Evolutionary conservation across 2,329 filamentous ascomycete species (phyloP), one percentile per base, ranked within the genome.

Genomic region (Arthroderma uncinatum): DNA sequence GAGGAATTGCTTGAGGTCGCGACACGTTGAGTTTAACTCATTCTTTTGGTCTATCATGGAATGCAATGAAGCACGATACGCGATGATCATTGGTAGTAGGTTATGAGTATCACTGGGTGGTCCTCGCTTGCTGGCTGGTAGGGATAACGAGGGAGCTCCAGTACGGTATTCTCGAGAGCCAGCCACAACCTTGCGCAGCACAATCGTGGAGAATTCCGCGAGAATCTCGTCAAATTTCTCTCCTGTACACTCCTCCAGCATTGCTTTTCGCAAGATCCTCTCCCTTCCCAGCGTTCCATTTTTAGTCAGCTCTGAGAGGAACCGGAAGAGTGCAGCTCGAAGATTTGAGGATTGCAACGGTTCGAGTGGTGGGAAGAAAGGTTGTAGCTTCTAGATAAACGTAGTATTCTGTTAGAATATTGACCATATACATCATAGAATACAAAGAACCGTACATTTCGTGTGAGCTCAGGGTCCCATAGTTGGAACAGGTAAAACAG

Each of bases 191-290:
- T 85, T 89, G 66, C 87, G 87, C 60, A 97, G 70, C 0, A 95
- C 90, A 0, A 83, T 81, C 12, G 87, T 87, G 1, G 92, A 96
- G 65, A 98, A 94, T 0, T 83, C 78, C 2, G 89, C 83, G 28
- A 97, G 78, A 1, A 95, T 75, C 67, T 98, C 93, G 68, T 91
- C 90, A 56, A 97, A 82, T 61, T 89, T 85, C 56, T 95, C 90
- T 4, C 92, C 92, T 63, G 87, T 91, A 73, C 93, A 98, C 65
- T 98, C 92, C 68, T 98, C 93, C 54, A 98, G 77, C 88, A 96
- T 95, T 0, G 89, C 95, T 75, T 95, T 96, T 54, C 93, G 83
- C 33, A 97, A 74, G 0, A 94, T 81, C 0, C 82, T 81, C 66
- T 95, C 90, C 53, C 88, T 80, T 2, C 89, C 88, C 7, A 97